Conservation (phyloP, 768 basidiomycete species). For the Lentinula edodes region DNA sequence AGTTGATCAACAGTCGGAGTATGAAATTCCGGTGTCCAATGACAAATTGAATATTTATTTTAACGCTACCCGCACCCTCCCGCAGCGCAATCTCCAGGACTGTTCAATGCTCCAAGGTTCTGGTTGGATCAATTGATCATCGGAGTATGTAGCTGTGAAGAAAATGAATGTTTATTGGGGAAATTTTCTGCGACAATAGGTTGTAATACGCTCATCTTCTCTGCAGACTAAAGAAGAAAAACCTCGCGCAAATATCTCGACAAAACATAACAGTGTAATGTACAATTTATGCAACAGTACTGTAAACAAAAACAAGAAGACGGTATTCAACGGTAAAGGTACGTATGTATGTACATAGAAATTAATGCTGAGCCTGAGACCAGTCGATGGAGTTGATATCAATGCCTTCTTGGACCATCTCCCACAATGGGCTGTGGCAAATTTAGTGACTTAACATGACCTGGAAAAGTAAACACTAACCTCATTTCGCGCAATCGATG, state of each 20-base stretch:
- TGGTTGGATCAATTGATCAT: no score
- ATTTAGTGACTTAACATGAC: slow-evolving; percentile 3
- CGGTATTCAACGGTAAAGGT: slow-evolving; percentile 1
- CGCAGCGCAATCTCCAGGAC: no score
- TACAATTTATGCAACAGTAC: not conserved
- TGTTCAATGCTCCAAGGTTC: no score
- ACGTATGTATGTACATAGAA: slow-evolving; percentile 5
- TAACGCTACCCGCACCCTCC: no score
- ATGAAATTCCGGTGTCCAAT: not conserved
- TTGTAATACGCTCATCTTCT: no score
- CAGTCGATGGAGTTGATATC: slow-evolving; percentile 94
- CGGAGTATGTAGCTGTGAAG: no score
- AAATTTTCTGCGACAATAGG: no score
- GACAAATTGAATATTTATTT: no score
- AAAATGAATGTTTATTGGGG: no score
- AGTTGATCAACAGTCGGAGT: slow-evolving; percentile 3
- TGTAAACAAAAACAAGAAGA: not conserved
- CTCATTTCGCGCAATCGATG: slow-evolving; percentile 90
- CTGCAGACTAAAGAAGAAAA: no score
- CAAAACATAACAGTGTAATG: not conserved
- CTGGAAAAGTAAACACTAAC: slow-evolving; percentile 25
- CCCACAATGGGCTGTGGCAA: slow-evolving; percentile 80
- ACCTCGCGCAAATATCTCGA: no score
- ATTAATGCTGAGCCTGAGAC: slow-evolving; percentile 76
- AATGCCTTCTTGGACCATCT: slow-evolving; percentile 99